Conservation (phyloP, 345 rosid genomes). For the Aquilaria malaccensis region DNA sequence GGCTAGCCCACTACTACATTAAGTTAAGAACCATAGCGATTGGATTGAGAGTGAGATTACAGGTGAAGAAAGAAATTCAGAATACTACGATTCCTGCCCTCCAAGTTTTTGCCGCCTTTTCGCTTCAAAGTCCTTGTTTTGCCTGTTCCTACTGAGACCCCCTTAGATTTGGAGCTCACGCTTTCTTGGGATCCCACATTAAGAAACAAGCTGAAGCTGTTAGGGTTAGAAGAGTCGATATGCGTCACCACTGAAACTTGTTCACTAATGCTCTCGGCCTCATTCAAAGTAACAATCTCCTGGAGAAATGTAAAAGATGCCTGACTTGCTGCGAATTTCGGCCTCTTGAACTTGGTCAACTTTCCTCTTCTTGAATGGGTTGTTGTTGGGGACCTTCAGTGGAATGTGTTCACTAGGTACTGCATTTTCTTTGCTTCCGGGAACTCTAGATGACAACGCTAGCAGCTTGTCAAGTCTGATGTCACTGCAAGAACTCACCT, state of each 20-base stretch:
- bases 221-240: constrained; percentile 13
- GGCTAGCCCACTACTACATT: no score
- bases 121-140: constrained; percentile 26
- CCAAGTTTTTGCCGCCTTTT: constrained; percentile 23
- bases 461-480: constrained; percentile 35
- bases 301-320: constrained; percentile 15
- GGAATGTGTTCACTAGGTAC: constrained; percentile 13
- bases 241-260: constrained; percentile 33
- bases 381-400: constrained; percentile 37
- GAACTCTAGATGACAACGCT: constrained; percentile 23
- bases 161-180: constrained; percentile 41
- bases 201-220: not conserved
- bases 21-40: no score
- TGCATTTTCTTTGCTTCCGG: not conserved
- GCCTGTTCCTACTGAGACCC: constrained; percentile 21
- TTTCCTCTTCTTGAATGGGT: constrained; percentile 56
- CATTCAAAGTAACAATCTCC: constrained; percentile 12
- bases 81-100: constrained; percentile 31
- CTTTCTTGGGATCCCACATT: constrained; percentile 39
- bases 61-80: constrained; percentile 57
- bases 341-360: constrained; percentile 18
- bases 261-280: constrained; percentile 14
- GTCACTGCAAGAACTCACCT: constrained; percentile 29
- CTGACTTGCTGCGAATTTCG: constrained; percentile 9
- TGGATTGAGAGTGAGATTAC: constrained; percentile 9